A percentile compares a stretch with the other conserved stretches of the same genome.
These are phyloP conservation scores for Schizophyllum commune DNA, from an alignment of 1,284 basidiomycete species.

Conservation along the genomic window DNA sequence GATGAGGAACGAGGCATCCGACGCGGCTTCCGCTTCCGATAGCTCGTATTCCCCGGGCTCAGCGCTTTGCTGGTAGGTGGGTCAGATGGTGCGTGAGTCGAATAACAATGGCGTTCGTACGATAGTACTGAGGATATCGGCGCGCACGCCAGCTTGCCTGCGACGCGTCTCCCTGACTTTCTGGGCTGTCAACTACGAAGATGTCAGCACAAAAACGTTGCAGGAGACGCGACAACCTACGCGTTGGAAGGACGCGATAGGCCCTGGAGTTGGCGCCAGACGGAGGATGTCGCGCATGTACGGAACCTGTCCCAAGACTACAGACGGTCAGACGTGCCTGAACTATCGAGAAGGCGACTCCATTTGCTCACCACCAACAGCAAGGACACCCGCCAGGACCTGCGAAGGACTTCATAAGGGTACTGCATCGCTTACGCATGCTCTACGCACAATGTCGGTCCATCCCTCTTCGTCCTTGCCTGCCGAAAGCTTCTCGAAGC, in stretches of 20 bases:
- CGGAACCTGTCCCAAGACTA: neutral
- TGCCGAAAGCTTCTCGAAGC: constrained; percentile 30
- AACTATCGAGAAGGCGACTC: neutral
- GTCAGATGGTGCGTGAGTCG: neutral
- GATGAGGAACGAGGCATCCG: constrained; percentile 10
- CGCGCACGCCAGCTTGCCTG: neutral
- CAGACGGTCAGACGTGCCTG: neutral
- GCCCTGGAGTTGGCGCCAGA: neutral
- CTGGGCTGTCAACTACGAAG: neutral
- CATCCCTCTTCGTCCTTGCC: constrained; percentile 24
- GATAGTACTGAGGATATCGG: neutral
- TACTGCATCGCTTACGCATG: too few relatives aligned
- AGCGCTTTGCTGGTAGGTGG: neutral
- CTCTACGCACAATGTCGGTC: neutral
- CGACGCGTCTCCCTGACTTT: neutral
- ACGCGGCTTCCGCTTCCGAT: constrained; percentile 3
- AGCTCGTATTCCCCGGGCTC: neutral
- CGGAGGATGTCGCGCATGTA: neutral
- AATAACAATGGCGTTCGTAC: neutral
- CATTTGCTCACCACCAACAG: neutral
- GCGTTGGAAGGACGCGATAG: neutral
- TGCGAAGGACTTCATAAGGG: neutral
- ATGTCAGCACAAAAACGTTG: neutral
- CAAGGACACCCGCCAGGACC: neutral
- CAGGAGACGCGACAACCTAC: neutral